Evolutionary conservation across 2,329 filamentous ascomycete species (phyloP).

Genomic region (Pestalotiopsis sp.): DNA sequence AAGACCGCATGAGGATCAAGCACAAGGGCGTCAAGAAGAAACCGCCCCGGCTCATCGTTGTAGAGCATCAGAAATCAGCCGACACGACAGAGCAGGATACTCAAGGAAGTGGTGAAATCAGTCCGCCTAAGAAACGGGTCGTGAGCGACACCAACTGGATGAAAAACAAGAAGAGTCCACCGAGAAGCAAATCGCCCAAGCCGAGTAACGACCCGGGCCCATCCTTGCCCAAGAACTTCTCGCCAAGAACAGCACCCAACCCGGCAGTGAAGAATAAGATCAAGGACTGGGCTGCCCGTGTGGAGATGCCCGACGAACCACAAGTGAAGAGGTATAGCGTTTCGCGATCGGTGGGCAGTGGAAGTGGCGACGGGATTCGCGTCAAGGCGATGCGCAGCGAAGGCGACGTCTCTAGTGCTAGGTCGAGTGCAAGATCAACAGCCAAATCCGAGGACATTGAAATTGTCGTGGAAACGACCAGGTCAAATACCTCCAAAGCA

Average conservation of each 20-base stretch:
- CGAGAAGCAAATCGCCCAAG: conserved; percentile 43
- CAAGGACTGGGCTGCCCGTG: conserved; percentile 61
- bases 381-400: conserved; percentile 33
- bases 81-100: conserved; percentile 35
- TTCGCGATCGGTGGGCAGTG: conserved; percentile 39
- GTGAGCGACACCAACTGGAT: conserved; percentile 93
- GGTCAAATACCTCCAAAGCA: conserved; percentile 23
- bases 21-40: conserved; percentile 48
- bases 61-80: conserved; percentile 30
- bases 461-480: conserved; percentile 22
- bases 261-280: conserved; percentile 62
- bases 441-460: conserved; percentile 23
- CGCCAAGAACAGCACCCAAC: conserved; percentile 55
- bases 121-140: conserved; percentile 85
- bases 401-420: conserved; percentile 17
- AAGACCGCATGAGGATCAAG: conserved; percentile 62
- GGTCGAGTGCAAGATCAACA: conserved; percentile 20
- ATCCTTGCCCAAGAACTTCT: conserved; percentile 62
- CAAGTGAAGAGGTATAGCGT: conserved; percentile 38
- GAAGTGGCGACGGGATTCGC: conserved; percentile 44
- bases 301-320: conserved; percentile 50
- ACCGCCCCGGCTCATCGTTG: conserved; percentile 32
- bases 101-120: conserved; percentile 43
- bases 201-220: conserved; percentile 35
- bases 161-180: conserved; percentile 56